Evolutionary conservation across 2,329 filamentous ascomycete genomes (phyloP).

Genomic region (Penicillium occitanis): DNA sequence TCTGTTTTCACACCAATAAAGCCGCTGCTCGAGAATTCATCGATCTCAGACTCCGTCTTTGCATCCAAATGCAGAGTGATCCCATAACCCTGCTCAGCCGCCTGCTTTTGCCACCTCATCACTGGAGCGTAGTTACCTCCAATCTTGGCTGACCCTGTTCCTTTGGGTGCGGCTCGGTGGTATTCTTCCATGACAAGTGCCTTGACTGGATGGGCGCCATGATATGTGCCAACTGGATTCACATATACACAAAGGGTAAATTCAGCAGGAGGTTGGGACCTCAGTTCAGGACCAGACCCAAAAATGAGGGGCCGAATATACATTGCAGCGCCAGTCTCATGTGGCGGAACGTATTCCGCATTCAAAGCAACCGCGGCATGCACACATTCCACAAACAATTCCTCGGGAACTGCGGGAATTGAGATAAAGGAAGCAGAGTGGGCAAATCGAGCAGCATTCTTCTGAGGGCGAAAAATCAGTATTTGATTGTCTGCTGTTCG

Average conservation of each 20-base stretch:
- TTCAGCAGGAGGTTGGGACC: slow-evolving; percentile 26
- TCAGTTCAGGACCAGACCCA: slow-evolving; percentile 30
- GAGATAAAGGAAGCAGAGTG: slow-evolving; percentile 31
- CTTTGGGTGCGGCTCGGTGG: slow-evolving; percentile 37
- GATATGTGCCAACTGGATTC: slow-evolving; percentile 22
- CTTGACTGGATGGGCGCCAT: slow-evolving; percentile 5
- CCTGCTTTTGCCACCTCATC: slow-evolving; percentile 33
- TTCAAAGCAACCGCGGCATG: slow-evolving; percentile 1
- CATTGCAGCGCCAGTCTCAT: slow-evolving; percentile 31
- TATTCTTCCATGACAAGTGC: slow-evolving; percentile 38
- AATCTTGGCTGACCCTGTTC: slow-evolving; percentile 36
- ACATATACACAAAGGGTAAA: slow-evolving; percentile 37
- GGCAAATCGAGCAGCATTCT: slow-evolving; percentile 33
- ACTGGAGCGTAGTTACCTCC: slow-evolving; percentile 43
- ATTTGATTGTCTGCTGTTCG: neutral
- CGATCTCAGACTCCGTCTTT: slow-evolving; percentile 32
- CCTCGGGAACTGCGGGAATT: slow-evolving; percentile 33
- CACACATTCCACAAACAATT: slow-evolving; percentile 28
- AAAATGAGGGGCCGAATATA: slow-evolving; percentile 40
- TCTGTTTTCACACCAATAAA: slow-evolving; percentile 34
- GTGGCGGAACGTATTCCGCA: slow-evolving; percentile 19
- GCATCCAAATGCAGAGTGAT: slow-evolving; percentile 40
- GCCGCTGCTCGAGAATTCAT: slow-evolving; percentile 38
- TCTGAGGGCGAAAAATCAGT: slow-evolving; percentile 30
- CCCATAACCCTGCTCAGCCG: slow-evolving; percentile 32